A percentile compares a stretch with the other conserved stretches of the same genome.
Conservation (phyloP, 1,284 basidiomycete genomes). For the Exsudoporus floridanus region DNA sequence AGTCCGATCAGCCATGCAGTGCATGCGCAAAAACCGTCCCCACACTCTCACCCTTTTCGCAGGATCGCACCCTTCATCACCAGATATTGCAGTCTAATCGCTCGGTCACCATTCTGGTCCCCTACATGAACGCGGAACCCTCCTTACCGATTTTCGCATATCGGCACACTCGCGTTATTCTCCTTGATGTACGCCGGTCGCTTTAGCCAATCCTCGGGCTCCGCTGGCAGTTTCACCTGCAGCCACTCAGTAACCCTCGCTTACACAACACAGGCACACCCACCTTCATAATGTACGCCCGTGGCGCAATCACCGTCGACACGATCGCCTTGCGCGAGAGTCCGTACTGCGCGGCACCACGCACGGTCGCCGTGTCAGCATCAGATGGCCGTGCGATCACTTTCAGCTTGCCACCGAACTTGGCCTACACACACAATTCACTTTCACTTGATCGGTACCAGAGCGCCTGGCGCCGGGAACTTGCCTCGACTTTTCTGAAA, state of each 20-base stretch:
- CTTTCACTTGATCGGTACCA: conserved; percentile 11
- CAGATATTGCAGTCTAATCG: conserved; percentile 70
- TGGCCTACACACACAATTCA: conserved; percentile 44
- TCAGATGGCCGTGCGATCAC: conserved; percentile 78
- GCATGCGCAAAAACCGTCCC: conserved; percentile 12
- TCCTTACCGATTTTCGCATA: conserved; percentile 76
- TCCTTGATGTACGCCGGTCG: conserved; percentile 77
- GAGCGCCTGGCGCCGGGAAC: conserved; percentile 24
- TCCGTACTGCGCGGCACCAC: conserved; percentile 83
- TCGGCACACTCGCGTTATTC: conserved; percentile 70
- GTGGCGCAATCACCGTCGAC: conserved; percentile 73
- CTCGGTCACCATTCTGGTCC: conserved; percentile 17
- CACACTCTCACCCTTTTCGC: conserved; percentile 63
- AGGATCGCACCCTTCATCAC: conserved; percentile 81
- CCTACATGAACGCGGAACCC: conserved; percentile 29
- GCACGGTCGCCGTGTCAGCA: conserved; percentile 78
- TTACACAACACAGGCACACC: conserved; percentile 11
- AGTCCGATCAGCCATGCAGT: conserved; percentile 23
- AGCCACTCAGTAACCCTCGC: neutral
- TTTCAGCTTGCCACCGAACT: conserved; percentile 59
- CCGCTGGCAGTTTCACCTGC: conserved; percentile 77
- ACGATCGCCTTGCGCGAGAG: conserved; percentile 70
- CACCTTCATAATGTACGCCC: conserved; percentile 82
- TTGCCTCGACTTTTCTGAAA: conserved; percentile 69
- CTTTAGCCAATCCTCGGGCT: conserved; percentile 73